These are phyloP conservation scores for Erysimum cheiranthoides DNA, from an alignment of 345 rosid species.

Conservation along the genomic window DNA sequence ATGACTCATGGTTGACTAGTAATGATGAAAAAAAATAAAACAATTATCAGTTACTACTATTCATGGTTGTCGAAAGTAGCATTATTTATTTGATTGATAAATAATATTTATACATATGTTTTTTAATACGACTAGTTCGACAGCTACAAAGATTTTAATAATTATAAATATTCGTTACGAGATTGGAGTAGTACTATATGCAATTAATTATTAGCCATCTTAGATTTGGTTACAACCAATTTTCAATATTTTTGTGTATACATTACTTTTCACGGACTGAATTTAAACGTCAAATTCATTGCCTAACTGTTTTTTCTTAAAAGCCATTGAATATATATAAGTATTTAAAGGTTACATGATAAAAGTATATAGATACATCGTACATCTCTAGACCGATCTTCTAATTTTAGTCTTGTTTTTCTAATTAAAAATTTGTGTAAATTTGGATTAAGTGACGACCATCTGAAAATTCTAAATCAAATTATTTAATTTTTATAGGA, in stretches of 20 bases:
- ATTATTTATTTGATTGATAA: constrained; percentile 10
- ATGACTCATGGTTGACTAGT: constrained; percentile 4
- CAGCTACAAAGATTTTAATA: neutral
- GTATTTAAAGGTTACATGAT: neutral
- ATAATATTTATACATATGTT: neutral
- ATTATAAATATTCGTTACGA: neutral
- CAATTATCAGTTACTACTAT: neutral
- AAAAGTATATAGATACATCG: neutral
- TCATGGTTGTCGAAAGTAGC: constrained; percentile 12
- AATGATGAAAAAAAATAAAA: constrained; percentile 3
- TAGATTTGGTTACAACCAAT: neutral
- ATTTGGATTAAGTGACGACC: too few relatives aligned
- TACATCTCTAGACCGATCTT: neutral
- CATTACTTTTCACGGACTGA: neutral
- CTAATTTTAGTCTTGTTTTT: too few relatives aligned
- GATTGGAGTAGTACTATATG: neutral
- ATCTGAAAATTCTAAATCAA: too few relatives aligned
- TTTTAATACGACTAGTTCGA: neutral
- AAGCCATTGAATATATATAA: neutral
- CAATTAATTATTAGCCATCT: neutral
- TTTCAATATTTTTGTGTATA: neutral
- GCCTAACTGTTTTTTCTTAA: neutral
- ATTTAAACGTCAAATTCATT: neutral
- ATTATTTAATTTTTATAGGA: neutral
- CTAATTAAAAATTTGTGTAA: too few relatives aligned